phyloP scores from a whole-genome alignment of 768 basidiomycete genomes.

The Rhodosporidiobolus odoratus region DNA sequence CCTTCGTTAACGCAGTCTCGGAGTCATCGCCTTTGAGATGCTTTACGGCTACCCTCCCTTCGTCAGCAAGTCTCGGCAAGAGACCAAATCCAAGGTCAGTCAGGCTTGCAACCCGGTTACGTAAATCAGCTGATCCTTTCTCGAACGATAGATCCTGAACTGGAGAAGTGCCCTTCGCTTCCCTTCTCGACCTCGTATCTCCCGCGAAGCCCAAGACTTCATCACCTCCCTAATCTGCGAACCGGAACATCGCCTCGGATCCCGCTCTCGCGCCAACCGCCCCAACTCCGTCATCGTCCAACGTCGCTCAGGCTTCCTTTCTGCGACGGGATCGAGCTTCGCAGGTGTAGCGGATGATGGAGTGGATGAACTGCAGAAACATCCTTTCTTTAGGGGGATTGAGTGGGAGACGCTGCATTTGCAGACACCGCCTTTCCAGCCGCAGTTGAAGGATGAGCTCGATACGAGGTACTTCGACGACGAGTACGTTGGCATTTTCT shows the following conservation, averaged over 20 bases:
- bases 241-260: conserved; percentile 86
- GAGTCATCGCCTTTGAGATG: conserved; percentile 90
- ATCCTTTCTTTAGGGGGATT: conserved; percentile 84
- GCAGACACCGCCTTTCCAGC: conserved; percentile 79
- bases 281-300: conserved; percentile 72
- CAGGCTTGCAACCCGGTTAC: background rate
- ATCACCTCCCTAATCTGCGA: conserved; percentile 89
- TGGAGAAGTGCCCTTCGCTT: conserved; percentile 87
- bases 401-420: conserved; percentile 83
- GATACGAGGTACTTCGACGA: conserved; percentile 90
- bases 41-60: conserved; percentile 79
- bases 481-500: conserved; percentile 72
- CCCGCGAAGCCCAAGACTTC: conserved; percentile 77
- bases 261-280: conserved; percentile 56
- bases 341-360: conserved; percentile 55
- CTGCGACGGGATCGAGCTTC: conserved; percentile 43
- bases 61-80: conserved; percentile 86
- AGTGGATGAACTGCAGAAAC: conserved; percentile 83
- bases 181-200: conserved; percentile 73
- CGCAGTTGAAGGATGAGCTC: conserved; percentile 70
- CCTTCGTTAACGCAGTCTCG: conserved; percentile 50
- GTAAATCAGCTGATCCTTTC: background rate
- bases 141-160: conserved; percentile 62
- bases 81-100: conserved; percentile 73
- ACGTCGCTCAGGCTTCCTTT: conserved; percentile 66